Base-by-base conservation (phyloP, 2,329 filamentous ascomycete species). In the Neofusicoccum laricinum region DNA sequence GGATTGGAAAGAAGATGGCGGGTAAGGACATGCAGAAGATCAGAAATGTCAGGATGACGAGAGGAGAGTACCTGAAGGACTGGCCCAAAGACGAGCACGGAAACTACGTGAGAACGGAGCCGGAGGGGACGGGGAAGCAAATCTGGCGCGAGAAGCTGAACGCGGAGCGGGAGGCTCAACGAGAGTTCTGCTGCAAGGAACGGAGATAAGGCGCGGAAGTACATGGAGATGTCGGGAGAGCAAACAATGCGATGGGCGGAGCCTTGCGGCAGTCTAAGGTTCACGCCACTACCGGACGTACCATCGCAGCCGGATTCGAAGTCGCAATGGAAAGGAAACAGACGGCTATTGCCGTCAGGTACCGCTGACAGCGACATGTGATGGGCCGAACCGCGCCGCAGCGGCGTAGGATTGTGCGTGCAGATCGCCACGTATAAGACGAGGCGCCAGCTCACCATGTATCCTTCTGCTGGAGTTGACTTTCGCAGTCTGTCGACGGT, bases 81-180 rank as follows among this genome's bases (percentile, higher is more conserved):
- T 64, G 61, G 61, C 50, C 61, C 7, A 49, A 38, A 10, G 63
- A 64, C 12, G 63, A 48, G 21, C 10, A 43, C n/a, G 61, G 61
- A 34, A 64, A 45, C 7, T 64, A 64, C 34, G 34, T 61, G 11
- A 50, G 61, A 4, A 57, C 61, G 10, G 61, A 38, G 55, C 43
- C 53, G 12, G 17, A 40, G 38, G 41, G 30, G 14, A 15, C 3
- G 17, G 55, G 55, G 2, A 19, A 17, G 17, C 25, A 25, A 38
- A 30, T 59, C 4, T 59, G 36, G 55, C 38, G 55, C 3, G 55
- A 59, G 30, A 43, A 38, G 19, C 30, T 59, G 2, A 43, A 17
- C 12, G 30, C n/a, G 6, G 38, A 59, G 32, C 32, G 49, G 2
- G n/a, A 53, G 10, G 49, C 34, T 12, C 7, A 8, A 10, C n/a